These are phyloP conservation scores for Teunomyces aglyptinius DNA, from an alignment of 805 yeast genomes.

Conservation along the genomic window DNA sequence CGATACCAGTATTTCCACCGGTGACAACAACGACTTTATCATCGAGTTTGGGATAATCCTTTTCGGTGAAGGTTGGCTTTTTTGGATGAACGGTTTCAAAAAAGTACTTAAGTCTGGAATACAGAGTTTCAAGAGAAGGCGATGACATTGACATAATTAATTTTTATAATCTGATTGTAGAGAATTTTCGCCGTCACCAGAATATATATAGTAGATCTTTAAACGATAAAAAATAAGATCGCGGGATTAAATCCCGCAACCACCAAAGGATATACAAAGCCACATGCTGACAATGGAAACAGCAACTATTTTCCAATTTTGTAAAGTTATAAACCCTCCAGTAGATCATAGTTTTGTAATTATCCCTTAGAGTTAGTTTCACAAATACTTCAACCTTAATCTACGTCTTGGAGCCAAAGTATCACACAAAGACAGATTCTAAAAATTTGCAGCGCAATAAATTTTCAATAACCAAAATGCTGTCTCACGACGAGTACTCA, in stretches of 20 bases:
- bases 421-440: not conserved
- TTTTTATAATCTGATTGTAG: no score
- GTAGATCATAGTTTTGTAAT: no score
- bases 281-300: no score
- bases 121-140: not conserved
- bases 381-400: no score
- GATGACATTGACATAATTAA: not conserved
- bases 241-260: no score
- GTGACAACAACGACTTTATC: conserved; percentile 40
- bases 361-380: no score
- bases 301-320: no score
- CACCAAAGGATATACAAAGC: no score
- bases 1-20: conserved; percentile 40
- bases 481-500: conserved; percentile 48
- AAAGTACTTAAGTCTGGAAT: conserved; percentile 3
- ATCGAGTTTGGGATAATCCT: conserved; percentile 33
- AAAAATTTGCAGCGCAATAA: not conserved
- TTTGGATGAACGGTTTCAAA: conserved; percentile 6
- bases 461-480: conserved; percentile 19
- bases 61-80: conserved; percentile 24
- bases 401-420: not conserved
- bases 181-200: no score
- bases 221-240: no score
- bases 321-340: no score
- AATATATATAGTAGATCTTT: no score